Percentiles rank a stretch among this genome's conserved stretches.
phyloP scores from a whole-genome alignment of 2,329 filamentous ascomycete species.

The Cucurbitaria berberidis region DNA sequence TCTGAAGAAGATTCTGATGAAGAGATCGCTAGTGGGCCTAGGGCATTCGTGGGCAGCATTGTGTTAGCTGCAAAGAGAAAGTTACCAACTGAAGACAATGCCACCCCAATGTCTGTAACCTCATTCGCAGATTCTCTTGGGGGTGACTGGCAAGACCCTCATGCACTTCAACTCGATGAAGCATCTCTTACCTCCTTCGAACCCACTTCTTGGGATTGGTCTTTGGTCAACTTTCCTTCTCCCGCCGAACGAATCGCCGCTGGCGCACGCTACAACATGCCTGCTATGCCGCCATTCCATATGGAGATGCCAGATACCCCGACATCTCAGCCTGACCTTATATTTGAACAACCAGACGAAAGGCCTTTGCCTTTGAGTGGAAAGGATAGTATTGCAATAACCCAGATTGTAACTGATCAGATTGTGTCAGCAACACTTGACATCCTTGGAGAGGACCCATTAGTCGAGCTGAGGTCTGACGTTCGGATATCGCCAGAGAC shows the following conservation, averaged over 20 bases:
- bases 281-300: slow-evolving; percentile 31
- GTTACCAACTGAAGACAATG: slow-evolving; percentile 43
- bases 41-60: slow-evolving; percentile 23
- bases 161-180: slow-evolving; percentile 39
- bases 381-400: slow-evolving; percentile 69
- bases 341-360: slow-evolving; percentile 35
- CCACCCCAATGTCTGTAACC: slow-evolving; percentile 43
- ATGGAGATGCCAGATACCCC: slow-evolving; percentile 42
- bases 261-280: slow-evolving; percentile 35
- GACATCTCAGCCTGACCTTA: slow-evolving; percentile 40
- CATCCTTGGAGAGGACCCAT: slow-evolving; percentile 32
- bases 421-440: slow-evolving; percentile 61
- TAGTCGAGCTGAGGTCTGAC: not conserved
- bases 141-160: slow-evolving; percentile 33
- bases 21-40: slow-evolving; percentile 11
- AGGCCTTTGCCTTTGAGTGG: slow-evolving; percentile 50
- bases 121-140: slow-evolving; percentile 46
- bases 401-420: slow-evolving; percentile 75
- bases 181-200: slow-evolving; percentile 36
- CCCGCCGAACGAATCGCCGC: slow-evolving; percentile 27
- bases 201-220: slow-evolving; percentile 46
- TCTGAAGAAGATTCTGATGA: slow-evolving; percentile 33
- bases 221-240: slow-evolving; percentile 37
- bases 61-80: slow-evolving; percentile 40
- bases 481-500: slow-evolving; percentile 26